These are phyloP conservation scores for Oryza brachyantha DNA, from an alignment of 176 grass and related monocot species.

Conservation along the genomic window DNA sequence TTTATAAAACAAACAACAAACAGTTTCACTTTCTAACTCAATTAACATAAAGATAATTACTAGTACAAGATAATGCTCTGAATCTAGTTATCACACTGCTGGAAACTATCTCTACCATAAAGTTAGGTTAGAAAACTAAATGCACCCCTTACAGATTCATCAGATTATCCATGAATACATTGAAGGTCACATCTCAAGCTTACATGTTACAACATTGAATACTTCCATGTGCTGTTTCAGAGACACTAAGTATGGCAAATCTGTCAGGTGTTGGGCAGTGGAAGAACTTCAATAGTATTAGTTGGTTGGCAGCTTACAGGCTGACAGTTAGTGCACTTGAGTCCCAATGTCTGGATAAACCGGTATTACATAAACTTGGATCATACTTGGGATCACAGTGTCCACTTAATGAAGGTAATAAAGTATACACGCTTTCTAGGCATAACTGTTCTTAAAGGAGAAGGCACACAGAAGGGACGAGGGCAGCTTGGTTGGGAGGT, in stretches of 20 bases:
- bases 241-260: slow-evolving; percentile 24
- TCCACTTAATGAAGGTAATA: background rate
- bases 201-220: slow-evolving; percentile 49
- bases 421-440: background rate
- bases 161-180: slow-evolving; percentile 34
- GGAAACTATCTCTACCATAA: slow-evolving; percentile 5
- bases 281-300: slow-evolving; percentile 24
- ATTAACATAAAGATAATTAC: background rate
- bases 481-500: background rate
- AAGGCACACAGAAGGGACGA: background rate
- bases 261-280: slow-evolving; percentile 36
- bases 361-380: slow-evolving; percentile 21
- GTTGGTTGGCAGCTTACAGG: slow-evolving; percentile 36
- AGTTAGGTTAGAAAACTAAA: slow-evolving; percentile 43
- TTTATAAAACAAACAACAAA: slow-evolving; percentile 6
- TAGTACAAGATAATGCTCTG: background rate
- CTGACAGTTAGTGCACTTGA: slow-evolving; percentile 24
- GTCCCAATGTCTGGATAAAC: slow-evolving; percentile 24
- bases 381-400: slow-evolving; percentile 8
- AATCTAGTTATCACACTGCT: slow-evolving; percentile 26
- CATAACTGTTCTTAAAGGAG: background rate
- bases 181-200: slow-evolving; percentile 35
- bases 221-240: slow-evolving; percentile 33
- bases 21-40: background rate
- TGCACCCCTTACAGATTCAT: slow-evolving; percentile 13